Conservation (phyloP, 306 rosid species). For the Cicer arietinum region DNA sequence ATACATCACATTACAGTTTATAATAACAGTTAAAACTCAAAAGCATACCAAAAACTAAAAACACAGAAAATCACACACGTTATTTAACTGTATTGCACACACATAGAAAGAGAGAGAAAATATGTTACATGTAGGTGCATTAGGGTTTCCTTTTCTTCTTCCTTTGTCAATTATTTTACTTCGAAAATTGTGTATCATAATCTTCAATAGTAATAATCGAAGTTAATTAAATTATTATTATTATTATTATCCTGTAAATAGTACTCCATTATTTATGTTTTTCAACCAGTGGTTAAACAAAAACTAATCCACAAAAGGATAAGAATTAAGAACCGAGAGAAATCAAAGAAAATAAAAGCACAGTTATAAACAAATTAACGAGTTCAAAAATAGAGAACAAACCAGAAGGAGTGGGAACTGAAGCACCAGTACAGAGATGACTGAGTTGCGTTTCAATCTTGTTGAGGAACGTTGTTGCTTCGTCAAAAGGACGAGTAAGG, state of each 20-base stretch:
- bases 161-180: slow-evolving; percentile 11
- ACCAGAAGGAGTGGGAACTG: slow-evolving; percentile 73
- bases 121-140: neutral
- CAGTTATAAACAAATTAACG: slow-evolving; percentile 39
- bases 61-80: slow-evolving; percentile 29
- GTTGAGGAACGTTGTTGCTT: slow-evolving; percentile 87
- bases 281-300: slow-evolving; percentile 25
- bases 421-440: slow-evolving; percentile 71
- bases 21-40: slow-evolving; percentile 42
- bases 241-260: too few relatives aligned
- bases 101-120: slow-evolving; percentile 31
- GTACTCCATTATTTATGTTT: neutral
- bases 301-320: neutral
- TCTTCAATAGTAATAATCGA: neutral
- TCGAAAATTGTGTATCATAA: slow-evolving; percentile 40
- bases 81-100: slow-evolving; percentile 4
- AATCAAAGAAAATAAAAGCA: slow-evolving; percentile 36
- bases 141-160: slow-evolving; percentile 49
- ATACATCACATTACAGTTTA: slow-evolving; percentile 34
- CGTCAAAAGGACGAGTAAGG: slow-evolving; percentile 87
- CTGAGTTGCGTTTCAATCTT: slow-evolving; percentile 81
- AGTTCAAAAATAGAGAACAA: slow-evolving; percentile 47
- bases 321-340: neutral
- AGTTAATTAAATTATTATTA: too few relatives aligned
- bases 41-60: slow-evolving; percentile 8